phyloP scores from a whole-genome alignment of 2,329 filamentous ascomycete species.

The Scytalidium lignicola region DNA sequence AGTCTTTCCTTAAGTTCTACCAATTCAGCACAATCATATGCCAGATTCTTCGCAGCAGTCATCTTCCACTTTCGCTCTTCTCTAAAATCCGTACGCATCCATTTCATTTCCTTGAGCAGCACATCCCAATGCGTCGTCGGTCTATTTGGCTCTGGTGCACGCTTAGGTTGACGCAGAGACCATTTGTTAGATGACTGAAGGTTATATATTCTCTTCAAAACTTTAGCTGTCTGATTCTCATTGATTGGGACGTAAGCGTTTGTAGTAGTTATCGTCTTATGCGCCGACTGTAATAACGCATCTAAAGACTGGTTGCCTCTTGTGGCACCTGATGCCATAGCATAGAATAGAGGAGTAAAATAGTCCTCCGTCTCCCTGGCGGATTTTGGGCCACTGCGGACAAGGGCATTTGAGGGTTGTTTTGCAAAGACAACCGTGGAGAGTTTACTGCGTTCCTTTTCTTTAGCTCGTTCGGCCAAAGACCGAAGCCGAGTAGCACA shows the following conservation, averaged over 20 bases:
- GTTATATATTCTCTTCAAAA: slow-evolving; percentile 81
- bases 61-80: slow-evolving; percentile 95
- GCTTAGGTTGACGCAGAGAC: slow-evolving; percentile 85
- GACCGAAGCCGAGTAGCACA: slow-evolving; percentile 28
- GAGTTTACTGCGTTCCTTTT: slow-evolving; percentile 58
- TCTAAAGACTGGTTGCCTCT: slow-evolving; percentile 60
- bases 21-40: slow-evolving; percentile 80
- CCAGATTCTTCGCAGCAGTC: slow-evolving; percentile 72
- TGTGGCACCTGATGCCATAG: slow-evolving; percentile 50
- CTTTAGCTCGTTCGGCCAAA: slow-evolving; percentile 34
- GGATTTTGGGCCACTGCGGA: slow-evolving; percentile 7
- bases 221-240: slow-evolving; percentile 82
- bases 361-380: slow-evolving; percentile 47
- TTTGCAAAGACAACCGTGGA: slow-evolving; percentile 78
- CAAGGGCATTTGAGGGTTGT: slow-evolving; percentile 34
- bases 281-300: slow-evolving; percentile 72
- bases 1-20: slow-evolving; percentile 49
- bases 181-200: slow-evolving; percentile 88
- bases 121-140: slow-evolving; percentile 80
- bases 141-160: slow-evolving; percentile 73
- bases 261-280: slow-evolving; percentile 83
- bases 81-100: slow-evolving; percentile 95
- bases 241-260: slow-evolving; percentile 80
- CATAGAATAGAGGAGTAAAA: slow-evolving; percentile 57
- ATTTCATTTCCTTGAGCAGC: slow-evolving; percentile 85